A percentile compares a stretch with the other conserved stretches of the same genome.
These are phyloP conservation scores for Hypoxylon sp. DNA, from an alignment of 2,329 filamentous ascomycete genomes.

Conservation along the genomic window DNA sequence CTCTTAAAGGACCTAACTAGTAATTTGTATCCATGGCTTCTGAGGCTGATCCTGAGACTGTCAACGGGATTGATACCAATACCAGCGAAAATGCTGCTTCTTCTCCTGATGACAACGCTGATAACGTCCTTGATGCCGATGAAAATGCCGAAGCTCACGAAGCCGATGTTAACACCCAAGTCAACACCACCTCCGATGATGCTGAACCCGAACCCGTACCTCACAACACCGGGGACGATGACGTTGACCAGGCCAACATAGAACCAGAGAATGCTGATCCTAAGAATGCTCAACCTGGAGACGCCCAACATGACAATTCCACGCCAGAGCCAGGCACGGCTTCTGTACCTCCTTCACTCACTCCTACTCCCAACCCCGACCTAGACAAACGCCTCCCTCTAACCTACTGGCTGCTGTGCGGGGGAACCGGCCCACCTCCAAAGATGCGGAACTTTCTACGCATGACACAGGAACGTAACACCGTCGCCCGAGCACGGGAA, in stretches of 20 bases:
- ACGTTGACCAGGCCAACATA: neutral
- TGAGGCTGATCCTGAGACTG: neutral
- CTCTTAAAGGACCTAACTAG: neutral
- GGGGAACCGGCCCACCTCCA: conserved; percentile 39
- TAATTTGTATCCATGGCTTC: neutral
- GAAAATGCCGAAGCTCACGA: neutral
- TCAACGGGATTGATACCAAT: neutral
- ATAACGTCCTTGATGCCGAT: neutral
- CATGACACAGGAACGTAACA: conserved; percentile 41
- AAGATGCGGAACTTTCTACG: conserved; percentile 27
- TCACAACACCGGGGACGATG: neutral
- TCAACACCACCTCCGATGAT: neutral
- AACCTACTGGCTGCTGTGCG: conserved; percentile 28
- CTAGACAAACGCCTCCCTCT: conserved; percentile 21
- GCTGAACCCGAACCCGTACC: neutral
- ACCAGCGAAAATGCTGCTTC: neutral
- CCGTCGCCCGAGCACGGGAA: conserved; percentile 7
- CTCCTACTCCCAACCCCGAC: neutral
- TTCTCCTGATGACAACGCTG: neutral
- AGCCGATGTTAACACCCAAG: neutral
- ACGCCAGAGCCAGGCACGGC: neutral
- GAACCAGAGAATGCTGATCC: neutral
- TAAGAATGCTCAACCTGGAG: neutral
- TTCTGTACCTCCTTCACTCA: neutral
- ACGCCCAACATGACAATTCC: neutral